Evolutionary conservation across 352 stramenopile species (phyloP), one percentile per base, ranked within the genome.

Genomic region (Phytophthora hybrid): DNA sequence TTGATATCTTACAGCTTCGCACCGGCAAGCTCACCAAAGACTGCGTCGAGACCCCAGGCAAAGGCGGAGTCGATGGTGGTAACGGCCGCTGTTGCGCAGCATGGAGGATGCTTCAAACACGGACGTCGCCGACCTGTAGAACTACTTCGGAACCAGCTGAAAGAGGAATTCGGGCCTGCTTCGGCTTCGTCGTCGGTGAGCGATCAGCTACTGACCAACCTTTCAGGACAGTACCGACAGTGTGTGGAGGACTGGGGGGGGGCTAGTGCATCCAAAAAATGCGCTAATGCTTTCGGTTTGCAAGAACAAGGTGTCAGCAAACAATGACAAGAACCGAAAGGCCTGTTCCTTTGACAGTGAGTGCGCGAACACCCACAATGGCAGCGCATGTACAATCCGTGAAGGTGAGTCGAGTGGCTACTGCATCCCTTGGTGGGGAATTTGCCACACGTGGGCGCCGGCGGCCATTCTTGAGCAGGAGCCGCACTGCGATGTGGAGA

Each of bases 361-460:
- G 11, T 47, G 39, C 39, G 39, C 39, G 10, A 47, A 13, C 13
- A 47, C 39, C 39, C 18, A 47, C 39, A 13, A 47, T 13, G 39
- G 39, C 4, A 47, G 39, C 14, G 39, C 11, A 13, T 47, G 39
- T n/a, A 13, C 39, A 13, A 47, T 47, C 13, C 39, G 39, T 13
- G 39, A 47, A 5, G 39, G 39, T n/a, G 13, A 13, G 14, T 19
- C 39, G 39, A 47, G 39, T n/a, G 39, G 39, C 41, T 49, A 49
- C 13, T 49, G 41, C 41, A 19, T 19, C 13, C 4, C 41, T 16
- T 49, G 41, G 19, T 54, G 46, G 51, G 75, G 71, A 10, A 69
- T 84, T 31, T 80, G 74, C 55, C 74, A 84, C 23, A 71, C 71
- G 5, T 82, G 71, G 77, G 67, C 77, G 1, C 61, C 66, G 1